Percentiles rank a stretch among this genome's conserved stretches.
Conservation (phyloP, 371 early-diverging fungal species). For the Synchytrium microbalum region DNA sequence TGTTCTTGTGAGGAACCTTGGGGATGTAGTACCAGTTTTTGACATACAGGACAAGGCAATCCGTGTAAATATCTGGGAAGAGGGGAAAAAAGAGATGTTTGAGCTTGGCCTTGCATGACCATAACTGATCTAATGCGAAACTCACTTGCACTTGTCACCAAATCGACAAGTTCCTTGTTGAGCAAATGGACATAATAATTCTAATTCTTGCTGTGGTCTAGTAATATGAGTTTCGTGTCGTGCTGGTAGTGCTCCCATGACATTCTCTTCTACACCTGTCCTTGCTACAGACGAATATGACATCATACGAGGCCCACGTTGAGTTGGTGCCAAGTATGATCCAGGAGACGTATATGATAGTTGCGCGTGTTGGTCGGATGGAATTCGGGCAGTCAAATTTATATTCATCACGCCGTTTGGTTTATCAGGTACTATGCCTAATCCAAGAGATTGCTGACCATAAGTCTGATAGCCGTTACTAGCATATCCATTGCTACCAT, state of each 20-base stretch:
- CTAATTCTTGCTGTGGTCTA: background rate
- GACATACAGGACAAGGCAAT: constrained; percentile 41
- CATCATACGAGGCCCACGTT: background rate
- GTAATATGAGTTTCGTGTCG: background rate
- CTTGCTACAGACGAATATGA: constrained; percentile 6
- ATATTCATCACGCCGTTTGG: too few species aligned
- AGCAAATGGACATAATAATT: constrained; percentile 30
- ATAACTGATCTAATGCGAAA: too few species aligned
- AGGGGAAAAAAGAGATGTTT: too few species aligned
- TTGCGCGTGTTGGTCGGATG: too few species aligned
- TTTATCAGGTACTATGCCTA: background rate
- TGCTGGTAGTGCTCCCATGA: background rate
- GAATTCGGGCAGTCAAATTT: too few species aligned
- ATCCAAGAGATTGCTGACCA: background rate
- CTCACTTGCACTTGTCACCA: constrained; percentile 28
- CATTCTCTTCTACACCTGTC: background rate
- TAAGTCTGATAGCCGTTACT: background rate
- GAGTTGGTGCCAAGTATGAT: background rate
- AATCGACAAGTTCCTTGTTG: constrained; percentile 29
- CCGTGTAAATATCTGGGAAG: constrained; percentile 34
- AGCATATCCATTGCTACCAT: too few species aligned
- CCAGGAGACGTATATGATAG: background rate
- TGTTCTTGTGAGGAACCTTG: constrained; percentile 23
- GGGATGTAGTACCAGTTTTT: constrained; percentile 40
- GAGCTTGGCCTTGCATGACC: too few species aligned